Conservation (phyloP, 768 basidiomycete genomes). For the Tricholoma flavovirens region DNA sequence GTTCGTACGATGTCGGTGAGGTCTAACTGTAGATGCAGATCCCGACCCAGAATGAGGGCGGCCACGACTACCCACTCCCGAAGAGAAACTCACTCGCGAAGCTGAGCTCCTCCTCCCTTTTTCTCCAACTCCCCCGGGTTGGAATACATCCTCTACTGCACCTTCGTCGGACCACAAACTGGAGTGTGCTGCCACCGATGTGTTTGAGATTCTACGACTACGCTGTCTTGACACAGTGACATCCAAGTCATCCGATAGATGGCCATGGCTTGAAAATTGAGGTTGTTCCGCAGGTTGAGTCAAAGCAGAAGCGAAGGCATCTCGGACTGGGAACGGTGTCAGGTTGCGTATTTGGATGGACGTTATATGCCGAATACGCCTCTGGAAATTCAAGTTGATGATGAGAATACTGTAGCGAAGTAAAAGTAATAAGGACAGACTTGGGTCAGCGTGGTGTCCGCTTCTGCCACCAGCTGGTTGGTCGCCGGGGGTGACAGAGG, state of each 20-base stretch:
- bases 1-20: constrained; percentile 41
- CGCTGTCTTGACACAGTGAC: constrained; percentile 54
- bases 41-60: constrained; percentile 17
- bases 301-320: constrained; percentile 71
- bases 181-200: constrained; percentile 46
- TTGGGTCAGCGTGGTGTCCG: constrained; percentile 5
- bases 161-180: constrained; percentile 44
- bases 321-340: constrained; percentile 79
- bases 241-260: constrained; percentile 67
- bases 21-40: constrained; percentile 29
- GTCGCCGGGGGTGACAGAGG: neutral
- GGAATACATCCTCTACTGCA: constrained; percentile 22
- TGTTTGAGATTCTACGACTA: constrained; percentile 53
- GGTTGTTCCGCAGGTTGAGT: constrained; percentile 58
- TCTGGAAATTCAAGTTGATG: constrained; percentile 34
- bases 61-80: constrained; percentile 12
- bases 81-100: constrained; percentile 39
- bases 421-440: constrained; percentile 8
- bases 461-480: neutral
- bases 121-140: constrained; percentile 19
- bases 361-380: constrained; percentile 68
- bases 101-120: constrained; percentile 38
- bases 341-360: constrained; percentile 74
- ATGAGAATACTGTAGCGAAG: constrained; percentile 4
- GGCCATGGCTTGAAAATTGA: constrained; percentile 51